Evolutionary conservation across 2,329 filamentous ascomycete species (phyloP).

Genomic region (Fusarium pilosicola): DNA sequence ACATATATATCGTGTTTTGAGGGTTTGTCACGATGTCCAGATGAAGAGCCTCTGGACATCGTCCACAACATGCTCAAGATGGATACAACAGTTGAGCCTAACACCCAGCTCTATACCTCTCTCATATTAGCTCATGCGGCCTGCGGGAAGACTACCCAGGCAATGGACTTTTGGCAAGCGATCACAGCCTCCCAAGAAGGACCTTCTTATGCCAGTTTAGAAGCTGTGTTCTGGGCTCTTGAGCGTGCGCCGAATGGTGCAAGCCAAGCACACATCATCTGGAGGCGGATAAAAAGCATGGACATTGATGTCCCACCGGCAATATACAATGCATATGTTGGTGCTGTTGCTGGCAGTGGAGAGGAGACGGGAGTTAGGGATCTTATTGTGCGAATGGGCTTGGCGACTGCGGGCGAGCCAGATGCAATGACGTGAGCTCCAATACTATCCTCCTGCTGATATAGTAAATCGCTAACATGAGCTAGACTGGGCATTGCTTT

Average conservation of each 20-base stretch:
- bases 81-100: conserved; percentile 81
- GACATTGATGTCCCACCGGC: conserved; percentile 79
- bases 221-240: conserved; percentile 83
- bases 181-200: conserved; percentile 88
- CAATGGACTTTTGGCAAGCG: conserved; percentile 83
- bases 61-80: conserved; percentile 96
- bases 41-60: conserved; percentile 72
- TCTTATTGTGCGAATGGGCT: conserved; percentile 73
- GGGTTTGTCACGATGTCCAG: conserved; percentile 70
- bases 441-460: neutral
- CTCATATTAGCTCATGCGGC: conserved; percentile 87
- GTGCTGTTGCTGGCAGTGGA: conserved; percentile 78
- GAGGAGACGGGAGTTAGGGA: conserved; percentile 74
- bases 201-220: conserved; percentile 82
- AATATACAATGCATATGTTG: conserved; percentile 81
- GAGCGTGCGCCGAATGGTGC: conserved; percentile 69
- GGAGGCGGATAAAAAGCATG: conserved; percentile 76
- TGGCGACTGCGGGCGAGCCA: conserved; percentile 73
- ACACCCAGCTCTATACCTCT: conserved; percentile 81
- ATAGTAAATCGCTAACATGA: conserved; percentile 21
- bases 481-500: conserved; percentile 79
- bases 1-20: conserved; percentile 84
- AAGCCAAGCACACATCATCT: conserved; percentile 72
- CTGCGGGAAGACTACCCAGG: conserved; percentile 71
- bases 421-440: conserved; percentile 75